These are phyloP conservation scores for Nicotiana paniculata DNA, from an alignment of 257 asterid genomes.

Conservation along the genomic window DNA sequence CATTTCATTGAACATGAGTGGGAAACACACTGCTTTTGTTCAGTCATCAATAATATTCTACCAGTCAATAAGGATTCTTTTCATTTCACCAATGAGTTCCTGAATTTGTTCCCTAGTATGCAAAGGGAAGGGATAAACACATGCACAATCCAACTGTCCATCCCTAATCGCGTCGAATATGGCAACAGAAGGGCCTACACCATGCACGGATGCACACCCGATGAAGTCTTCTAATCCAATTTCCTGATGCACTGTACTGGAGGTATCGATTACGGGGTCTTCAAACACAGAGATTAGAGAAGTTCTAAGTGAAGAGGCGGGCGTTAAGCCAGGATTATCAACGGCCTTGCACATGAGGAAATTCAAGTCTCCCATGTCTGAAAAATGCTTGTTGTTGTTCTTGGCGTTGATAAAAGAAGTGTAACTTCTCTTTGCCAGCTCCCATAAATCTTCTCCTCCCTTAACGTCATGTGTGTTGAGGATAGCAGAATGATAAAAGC, in stretches of 20 bases:
- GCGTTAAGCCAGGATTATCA: conserved; percentile 79
- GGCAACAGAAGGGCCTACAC: conserved; percentile 82
- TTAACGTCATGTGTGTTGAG: conserved; percentile 60
- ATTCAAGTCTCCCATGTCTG: conserved; percentile 79
- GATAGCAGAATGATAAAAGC: conserved; percentile 88
- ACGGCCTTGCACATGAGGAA: conserved; percentile 88
- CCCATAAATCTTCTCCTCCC: conserved; percentile 66
- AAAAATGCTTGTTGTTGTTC: conserved; percentile 64
- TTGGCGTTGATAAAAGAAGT: conserved; percentile 49
- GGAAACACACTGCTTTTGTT: not conserved
- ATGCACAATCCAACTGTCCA: conserved; percentile 64
- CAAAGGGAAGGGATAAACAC: conserved; percentile 79
- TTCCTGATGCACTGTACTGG: conserved; percentile 20
- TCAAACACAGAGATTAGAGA: conserved; percentile 69
- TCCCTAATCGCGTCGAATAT: conserved; percentile 60
- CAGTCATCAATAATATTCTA: not conserved
- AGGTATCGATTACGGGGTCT: conserved; percentile 40
- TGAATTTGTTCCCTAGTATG: conserved; percentile 83
- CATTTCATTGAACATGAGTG: not conserved
- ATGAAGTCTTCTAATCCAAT: conserved; percentile 68
- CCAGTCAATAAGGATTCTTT: conserved; percentile 35
- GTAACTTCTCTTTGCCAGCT: conserved; percentile 53
- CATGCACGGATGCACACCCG: conserved; percentile 73
- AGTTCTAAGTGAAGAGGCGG: conserved; percentile 64
- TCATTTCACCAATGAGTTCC: conserved; percentile 56